These are phyloP conservation scores for Clohesyomyces aquaticus DNA, from an alignment of 495 filamentous ascomycete genomes.

Conservation along the genomic window DNA sequence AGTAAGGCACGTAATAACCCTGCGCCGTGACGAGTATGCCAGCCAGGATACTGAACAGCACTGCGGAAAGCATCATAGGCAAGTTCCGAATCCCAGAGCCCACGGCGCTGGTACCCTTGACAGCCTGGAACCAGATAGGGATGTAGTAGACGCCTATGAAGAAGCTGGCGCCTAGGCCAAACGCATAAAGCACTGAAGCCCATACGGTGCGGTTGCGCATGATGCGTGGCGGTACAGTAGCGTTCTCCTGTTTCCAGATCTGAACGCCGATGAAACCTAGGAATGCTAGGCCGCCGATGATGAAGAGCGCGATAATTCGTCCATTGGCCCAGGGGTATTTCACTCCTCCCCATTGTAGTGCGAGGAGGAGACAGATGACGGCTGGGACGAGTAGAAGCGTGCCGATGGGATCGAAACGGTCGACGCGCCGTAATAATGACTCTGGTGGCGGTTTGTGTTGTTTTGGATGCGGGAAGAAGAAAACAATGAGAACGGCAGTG, in stretches of 20 bases:
- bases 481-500: slow-evolving; percentile 38
- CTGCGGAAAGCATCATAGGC: slow-evolving; percentile 27
- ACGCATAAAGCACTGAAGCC: background rate
- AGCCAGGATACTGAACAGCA: slow-evolving; percentile 51
- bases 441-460: no score
- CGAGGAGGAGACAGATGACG: slow-evolving; percentile 38
- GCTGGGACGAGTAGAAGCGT: slow-evolving; percentile 33
- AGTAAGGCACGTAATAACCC: slow-evolving; percentile 23
- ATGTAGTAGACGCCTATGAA: slow-evolving; percentile 23
- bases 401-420: no score
- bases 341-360: slow-evolving; percentile 42
- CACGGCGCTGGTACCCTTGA: slow-evolving; percentile 13
- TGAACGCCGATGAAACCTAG: slow-evolving; percentile 30
- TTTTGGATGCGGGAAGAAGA: slow-evolving; percentile 27
- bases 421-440: no score
- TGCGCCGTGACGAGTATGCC: background rate
- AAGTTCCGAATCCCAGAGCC: slow-evolving; percentile 24
- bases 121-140: slow-evolving; percentile 32
- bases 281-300: slow-evolving; percentile 43
- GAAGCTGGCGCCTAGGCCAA: slow-evolving; percentile 9
- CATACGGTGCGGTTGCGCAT: slow-evolving; percentile 20
- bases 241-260: slow-evolving; percentile 19
- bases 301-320: slow-evolving; percentile 47
- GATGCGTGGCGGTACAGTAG: slow-evolving; percentile 27
- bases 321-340: slow-evolving; percentile 31